Conservation (phyloP, 1,284 basidiomycete species). For the Xanthoconium separans region DNA sequence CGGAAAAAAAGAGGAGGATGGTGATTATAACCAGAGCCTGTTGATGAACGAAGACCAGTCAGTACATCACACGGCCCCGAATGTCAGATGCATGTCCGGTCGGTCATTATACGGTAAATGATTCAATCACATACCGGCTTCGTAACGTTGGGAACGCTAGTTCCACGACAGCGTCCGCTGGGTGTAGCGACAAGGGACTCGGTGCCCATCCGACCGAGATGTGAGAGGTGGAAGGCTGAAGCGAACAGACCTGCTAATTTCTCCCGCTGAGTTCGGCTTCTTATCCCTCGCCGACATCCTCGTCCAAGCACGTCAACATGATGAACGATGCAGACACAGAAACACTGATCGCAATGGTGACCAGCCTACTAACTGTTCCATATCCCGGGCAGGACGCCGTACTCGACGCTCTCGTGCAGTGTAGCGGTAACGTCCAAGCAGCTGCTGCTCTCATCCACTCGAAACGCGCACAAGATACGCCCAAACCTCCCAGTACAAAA, state of each 20-base stretch:
- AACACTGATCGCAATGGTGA: slow-evolving; percentile 61
- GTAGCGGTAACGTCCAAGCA: slow-evolving; percentile 57
- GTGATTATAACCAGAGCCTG: slow-evolving; percentile 15
- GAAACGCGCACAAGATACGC: slow-evolving; percentile 9
- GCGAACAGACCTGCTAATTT: not conserved
- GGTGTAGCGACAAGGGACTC: not conserved
- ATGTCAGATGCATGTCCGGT: not conserved
- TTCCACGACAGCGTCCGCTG: not conserved
- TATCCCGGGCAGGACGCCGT: slow-evolving; percentile 41
- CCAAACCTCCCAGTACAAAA: slow-evolving; percentile 20
- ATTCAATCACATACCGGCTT: slow-evolving; percentile 16
- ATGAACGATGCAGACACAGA: slow-evolving; percentile 59
- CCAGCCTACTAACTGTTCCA: slow-evolving; percentile 51
- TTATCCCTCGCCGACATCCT: not conserved
- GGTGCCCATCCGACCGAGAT: slow-evolving; percentile 9
- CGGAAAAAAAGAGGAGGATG: slow-evolving; percentile 4
- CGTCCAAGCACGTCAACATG: not conserved
- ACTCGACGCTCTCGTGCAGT: slow-evolving; percentile 60
- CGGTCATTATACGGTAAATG: no score
- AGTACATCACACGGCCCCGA: slow-evolving; percentile 1
- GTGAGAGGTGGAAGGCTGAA: not conserved
- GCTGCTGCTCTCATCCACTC: slow-evolving; percentile 49
- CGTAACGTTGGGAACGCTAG: not conserved
- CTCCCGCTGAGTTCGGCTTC: not conserved
- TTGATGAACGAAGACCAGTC: not conserved